Evolutionary conservation across 192 early-diverging fungal genomes (phyloP).

Genomic region (Gryganskiella cystojenkinii): DNA sequence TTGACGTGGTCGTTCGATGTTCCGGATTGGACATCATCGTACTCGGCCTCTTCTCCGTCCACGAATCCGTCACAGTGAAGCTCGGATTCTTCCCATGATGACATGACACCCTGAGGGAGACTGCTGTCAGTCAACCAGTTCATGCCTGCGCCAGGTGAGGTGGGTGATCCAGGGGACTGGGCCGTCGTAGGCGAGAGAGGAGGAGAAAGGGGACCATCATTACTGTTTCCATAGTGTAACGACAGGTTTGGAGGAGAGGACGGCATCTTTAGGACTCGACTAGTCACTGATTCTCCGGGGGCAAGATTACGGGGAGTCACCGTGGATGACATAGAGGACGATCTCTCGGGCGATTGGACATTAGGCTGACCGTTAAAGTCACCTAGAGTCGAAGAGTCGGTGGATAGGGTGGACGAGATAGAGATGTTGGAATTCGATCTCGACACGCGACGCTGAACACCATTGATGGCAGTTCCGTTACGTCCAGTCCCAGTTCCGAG

Average conservation of each 20-base stretch:
- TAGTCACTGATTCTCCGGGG: not conserved
- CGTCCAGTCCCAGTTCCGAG: conserved; percentile 9
- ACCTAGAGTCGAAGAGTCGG: conserved; percentile 9
- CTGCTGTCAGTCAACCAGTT: conserved; percentile 24
- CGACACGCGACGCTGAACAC: not conserved
- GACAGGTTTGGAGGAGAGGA: conserved; percentile 41
- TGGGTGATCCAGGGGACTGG: conserved; percentile 17
- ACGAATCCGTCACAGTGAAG: not conserved
- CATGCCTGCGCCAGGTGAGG: conserved; percentile 8
- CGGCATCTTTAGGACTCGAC: conserved; percentile 18
- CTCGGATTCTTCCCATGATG: conserved; percentile 25
- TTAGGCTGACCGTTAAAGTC: not conserved
- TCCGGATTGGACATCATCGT: conserved; percentile 1
- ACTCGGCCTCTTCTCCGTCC: conserved; percentile 12
- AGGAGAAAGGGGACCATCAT: conserved; percentile 14
- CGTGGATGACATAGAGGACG: not conserved
- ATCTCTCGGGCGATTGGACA: too few species aligned
- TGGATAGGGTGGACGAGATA: conserved; percentile 7
- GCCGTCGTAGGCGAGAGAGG: conserved; percentile 26
- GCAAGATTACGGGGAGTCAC: not conserved
- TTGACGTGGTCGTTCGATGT: conserved; percentile 6
- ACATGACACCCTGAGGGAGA: not conserved
- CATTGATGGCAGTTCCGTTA: not conserved
- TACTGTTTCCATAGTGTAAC: not conserved
- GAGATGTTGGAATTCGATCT: conserved; percentile 18